Evolutionary conservation across 1,139 yeast genomes (phyloP).

Genomic region (Geotrichum klebahnii): DNA sequence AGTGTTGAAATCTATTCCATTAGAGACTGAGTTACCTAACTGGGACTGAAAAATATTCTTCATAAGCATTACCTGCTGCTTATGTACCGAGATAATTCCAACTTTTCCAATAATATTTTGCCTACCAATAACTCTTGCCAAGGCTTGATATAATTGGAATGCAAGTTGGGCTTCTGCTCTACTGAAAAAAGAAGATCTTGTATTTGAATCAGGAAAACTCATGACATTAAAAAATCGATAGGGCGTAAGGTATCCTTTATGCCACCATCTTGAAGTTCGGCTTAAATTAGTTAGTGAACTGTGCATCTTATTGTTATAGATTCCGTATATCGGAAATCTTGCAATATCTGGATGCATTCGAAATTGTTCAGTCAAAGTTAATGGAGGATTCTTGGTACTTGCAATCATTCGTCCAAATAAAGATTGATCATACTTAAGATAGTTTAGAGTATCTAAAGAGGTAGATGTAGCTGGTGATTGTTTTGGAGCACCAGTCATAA

Average conservation of each 20-base stretch:
- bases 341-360: slow-evolving; percentile 97
- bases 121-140: slow-evolving; percentile 17
- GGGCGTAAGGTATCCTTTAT: slow-evolving; percentile 53
- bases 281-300: too few species aligned
- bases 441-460: slow-evolving; percentile 82
- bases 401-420: slow-evolving; percentile 91
- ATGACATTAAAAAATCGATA: slow-evolving; percentile 73
- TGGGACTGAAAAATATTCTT: slow-evolving; percentile 52
- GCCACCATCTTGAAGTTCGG: slow-evolving; percentile 71
- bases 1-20: slow-evolving; percentile 82
- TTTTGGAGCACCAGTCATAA: slow-evolving; percentile 98
- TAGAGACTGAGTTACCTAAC: slow-evolving; percentile 60
- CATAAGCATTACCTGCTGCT: slow-evolving; percentile 69
- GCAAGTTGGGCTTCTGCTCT: slow-evolving; percentile 18
- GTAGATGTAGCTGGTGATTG: slow-evolving; percentile 98
- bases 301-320: slow-evolving; percentile 71
- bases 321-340: slow-evolving; percentile 75
- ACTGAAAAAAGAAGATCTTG: slow-evolving; percentile 21
- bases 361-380: slow-evolving; percentile 87
- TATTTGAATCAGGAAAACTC: slow-evolving; percentile 50
- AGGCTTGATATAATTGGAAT: slow-evolving; percentile 50
- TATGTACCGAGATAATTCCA: slow-evolving; percentile 93
- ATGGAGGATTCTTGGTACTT: slow-evolving; percentile 56
- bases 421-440: slow-evolving; percentile 79
- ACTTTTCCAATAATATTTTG: slow-evolving; percentile 63